Base-by-base conservation (phyloP, 331 rosid species). In the Acacia pycnantha region DNA sequence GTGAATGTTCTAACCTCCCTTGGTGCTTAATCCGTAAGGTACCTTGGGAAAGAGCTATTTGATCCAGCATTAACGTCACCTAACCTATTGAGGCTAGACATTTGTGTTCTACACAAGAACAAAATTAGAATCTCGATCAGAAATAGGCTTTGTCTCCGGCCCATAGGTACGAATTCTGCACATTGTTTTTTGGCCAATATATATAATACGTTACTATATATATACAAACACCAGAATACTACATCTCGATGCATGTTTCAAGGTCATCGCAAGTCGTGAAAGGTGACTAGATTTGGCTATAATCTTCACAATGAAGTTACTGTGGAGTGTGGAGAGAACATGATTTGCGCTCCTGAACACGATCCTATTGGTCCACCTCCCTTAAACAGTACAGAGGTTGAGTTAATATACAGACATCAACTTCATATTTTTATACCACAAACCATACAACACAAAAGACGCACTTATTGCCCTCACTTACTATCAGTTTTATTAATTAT, bases 281-380 rank as follows among this genome's bases (percentile, higher is more conserved):
- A 82, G 75, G 46, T 71, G 40, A 67, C 29, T 67, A 22, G 40
- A 40, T 5, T 27, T 24, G 18, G 76, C 48, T 51, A 51, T 50
- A 65, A 82, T 83, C 61, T 77, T 67, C 68, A 66, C 77, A 81
- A 56, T 86, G 90, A 81, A 70, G 22, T 75, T 58, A 86, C 85
- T 82, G 83, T 88, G 83, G 76, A 50, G 53, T 85, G 83, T 86
- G 83, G 76, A 50, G 53, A 76, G 88, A 88, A 84, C 88, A 79
- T 80, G 88, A 74, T 77, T 10, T 74, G 88, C 82, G 89, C 88
- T 81, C 86, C 88, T 76, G 16, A 73, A 11, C 29, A 11, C 12
- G 0, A 11, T 73, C 24, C 68, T 13, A 47, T 35, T 68, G 85
- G 86, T 53, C 82, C 90, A 64, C 31, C 64, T 26, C 77, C 54